Conservation (phyloP, 2,329 filamentous ascomycete genomes). For the Stenocarpella maydis region DNA sequence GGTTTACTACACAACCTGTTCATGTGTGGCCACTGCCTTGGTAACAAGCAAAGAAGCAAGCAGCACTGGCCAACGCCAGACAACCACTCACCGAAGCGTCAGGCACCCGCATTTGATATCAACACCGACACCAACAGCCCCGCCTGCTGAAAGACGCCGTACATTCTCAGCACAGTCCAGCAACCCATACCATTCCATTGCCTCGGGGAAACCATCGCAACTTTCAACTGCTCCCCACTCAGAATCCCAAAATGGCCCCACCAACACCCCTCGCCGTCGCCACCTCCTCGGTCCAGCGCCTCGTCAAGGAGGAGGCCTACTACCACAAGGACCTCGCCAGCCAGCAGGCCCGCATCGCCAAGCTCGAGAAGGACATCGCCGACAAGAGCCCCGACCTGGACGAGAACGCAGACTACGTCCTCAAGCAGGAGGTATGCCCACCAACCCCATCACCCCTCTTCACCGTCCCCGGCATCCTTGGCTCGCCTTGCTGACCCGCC, state of each 20-base stretch:
- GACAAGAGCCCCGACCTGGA: slow-evolving; percentile 63
- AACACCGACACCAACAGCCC: no score
- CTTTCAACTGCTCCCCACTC: no score
- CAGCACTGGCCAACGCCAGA: neutral
- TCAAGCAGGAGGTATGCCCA: slow-evolving; percentile 83
- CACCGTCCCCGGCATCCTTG: slow-evolving; percentile 4
- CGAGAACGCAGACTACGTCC: slow-evolving; percentile 77
- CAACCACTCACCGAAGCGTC: no score
- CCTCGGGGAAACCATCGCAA: neutral
- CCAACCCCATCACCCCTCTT: neutral
- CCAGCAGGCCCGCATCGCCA: slow-evolving; percentile 76
- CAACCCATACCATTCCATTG: neutral
- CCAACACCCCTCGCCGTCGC: slow-evolving; percentile 81
- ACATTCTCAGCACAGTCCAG: neutral
- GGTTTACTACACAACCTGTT: no score
- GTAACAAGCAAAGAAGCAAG: no score
- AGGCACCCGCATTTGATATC: no score
- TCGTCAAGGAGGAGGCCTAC: slow-evolving; percentile 89
- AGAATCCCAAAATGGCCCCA: slow-evolving; percentile 70
- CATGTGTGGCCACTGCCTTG: no score
- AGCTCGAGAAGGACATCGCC: slow-evolving; percentile 69
- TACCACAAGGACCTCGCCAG: slow-evolving; percentile 86
- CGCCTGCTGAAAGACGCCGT: neutral
- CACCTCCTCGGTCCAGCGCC: slow-evolving; percentile 79
- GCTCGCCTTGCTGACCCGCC: neutral